Percentiles rank a stretch among this genome's conserved stretches.
phyloP scores from a whole-genome alignment of 2,329 filamentous ascomycete species.

The Fusarium sp. region DNA sequence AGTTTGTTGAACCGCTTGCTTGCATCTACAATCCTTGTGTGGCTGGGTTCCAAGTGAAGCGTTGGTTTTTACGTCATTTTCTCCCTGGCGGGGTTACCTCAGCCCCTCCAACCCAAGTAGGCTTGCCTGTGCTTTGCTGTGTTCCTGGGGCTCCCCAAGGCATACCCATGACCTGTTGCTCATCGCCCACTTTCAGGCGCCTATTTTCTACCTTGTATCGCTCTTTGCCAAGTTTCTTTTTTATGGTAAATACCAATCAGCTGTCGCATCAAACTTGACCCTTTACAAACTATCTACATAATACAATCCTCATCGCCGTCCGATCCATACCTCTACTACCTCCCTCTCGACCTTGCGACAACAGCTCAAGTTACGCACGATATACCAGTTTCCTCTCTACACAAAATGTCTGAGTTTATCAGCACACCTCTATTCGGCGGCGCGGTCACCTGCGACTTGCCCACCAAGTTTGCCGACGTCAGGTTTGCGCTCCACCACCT shows the following conservation, averaged over 20 bases:
- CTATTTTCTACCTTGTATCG: constrained; percentile 20
- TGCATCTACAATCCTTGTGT: background rate
- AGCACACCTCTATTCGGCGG: constrained; percentile 74
- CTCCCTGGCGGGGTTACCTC: constrained; percentile 24
- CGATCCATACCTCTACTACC: constrained; percentile 5
- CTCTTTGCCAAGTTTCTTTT: constrained; percentile 22
- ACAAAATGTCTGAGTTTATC: constrained; percentile 63
- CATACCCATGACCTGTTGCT: constrained; percentile 32
- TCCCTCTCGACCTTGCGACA: constrained; percentile 13
- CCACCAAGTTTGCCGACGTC: constrained; percentile 74
- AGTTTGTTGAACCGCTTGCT: background rate
- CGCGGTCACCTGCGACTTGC: constrained; percentile 74
- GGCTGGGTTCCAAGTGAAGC: constrained; percentile 6
- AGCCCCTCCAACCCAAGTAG: constrained; percentile 31
- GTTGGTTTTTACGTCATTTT: constrained; percentile 35
- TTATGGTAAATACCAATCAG: constrained; percentile 10
- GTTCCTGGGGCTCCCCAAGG: constrained; percentile 1
- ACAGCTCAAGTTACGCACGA: background rate
- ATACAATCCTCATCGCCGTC: background rate
- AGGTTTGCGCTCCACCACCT: constrained; percentile 58
- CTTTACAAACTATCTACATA: constrained; percentile 10
- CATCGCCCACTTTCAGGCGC: constrained; percentile 33
- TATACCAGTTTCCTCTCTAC: background rate
- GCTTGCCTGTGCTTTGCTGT: background rate
- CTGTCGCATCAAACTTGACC: constrained; percentile 5